phyloP scores from a whole-genome alignment of 1,139 yeast genomes.

The Suhomyces chickasaworum region DNA sequence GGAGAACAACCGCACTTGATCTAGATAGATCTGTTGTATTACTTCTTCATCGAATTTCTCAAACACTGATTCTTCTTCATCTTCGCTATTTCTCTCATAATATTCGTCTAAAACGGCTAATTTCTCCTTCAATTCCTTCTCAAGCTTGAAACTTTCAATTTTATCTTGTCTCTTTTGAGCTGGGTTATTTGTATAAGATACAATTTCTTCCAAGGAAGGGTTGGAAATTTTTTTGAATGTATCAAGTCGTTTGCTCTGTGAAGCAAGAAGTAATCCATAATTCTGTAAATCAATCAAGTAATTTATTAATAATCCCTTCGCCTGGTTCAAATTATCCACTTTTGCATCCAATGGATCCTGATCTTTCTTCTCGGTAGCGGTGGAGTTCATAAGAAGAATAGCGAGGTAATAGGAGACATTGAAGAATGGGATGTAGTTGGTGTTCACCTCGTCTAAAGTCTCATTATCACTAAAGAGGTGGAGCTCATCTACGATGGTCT shows the following conservation, averaged over 20 bases:
- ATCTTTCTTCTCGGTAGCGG: constrained; percentile 14
- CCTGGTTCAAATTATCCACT: constrained; percentile 40
- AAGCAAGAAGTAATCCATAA: constrained; percentile 44
- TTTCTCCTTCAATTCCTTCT: constrained; percentile 53
- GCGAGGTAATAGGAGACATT: constrained; percentile 56
- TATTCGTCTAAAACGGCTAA: constrained; percentile 40
- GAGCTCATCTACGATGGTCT: constrained; percentile 27
- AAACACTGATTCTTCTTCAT: constrained; percentile 22
- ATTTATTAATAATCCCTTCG: constrained; percentile 45
- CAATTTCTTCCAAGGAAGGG: constrained; percentile 42
- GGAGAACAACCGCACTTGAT: constrained; percentile 55
- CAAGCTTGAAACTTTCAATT: constrained; percentile 65
- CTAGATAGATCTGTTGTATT: constrained; percentile 53
- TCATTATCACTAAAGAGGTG: constrained; percentile 65
- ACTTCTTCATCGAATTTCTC: constrained; percentile 60
- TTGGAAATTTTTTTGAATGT: constrained; percentile 40
- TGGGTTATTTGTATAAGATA: constrained; percentile 41
- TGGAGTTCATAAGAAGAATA: constrained; percentile 22
- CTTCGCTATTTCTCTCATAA: constrained; percentile 25
- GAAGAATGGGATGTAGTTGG: constrained; percentile 57
- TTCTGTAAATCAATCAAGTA: constrained; percentile 45
- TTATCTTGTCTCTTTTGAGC: constrained; percentile 66
- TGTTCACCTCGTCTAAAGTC: constrained; percentile 55
- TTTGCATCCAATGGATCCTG: constrained; percentile 28
- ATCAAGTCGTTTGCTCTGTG: constrained; percentile 44